Base-by-base conservation (phyloP, 2,329 filamentous ascomycete genomes). In the Fusarium musae region DNA sequence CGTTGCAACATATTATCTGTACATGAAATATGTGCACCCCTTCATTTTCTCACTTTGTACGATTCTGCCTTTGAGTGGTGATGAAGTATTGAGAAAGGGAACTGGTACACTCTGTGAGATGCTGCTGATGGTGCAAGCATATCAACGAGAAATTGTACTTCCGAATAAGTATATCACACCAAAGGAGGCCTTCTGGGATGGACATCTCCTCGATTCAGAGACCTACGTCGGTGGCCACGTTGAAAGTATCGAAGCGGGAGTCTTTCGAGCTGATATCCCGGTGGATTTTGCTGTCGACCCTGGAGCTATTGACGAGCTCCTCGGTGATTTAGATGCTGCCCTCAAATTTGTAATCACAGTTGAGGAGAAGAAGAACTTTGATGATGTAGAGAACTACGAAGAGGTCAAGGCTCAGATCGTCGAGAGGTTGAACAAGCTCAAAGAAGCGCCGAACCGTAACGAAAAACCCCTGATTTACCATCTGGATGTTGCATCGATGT, bases 21-120 rank as follows among this genome's bases (percentile, higher is more conserved):
- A 99, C 87, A 99, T 99, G 97, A 99, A 99, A 92, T 99, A 99
- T 82, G 94, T 99, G n/a, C 96, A 99, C 81, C 96, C 96, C 7
- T 99, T 99, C 85, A 96, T 99, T 81, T 99, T 99, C 87, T 98
- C 97, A 3, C 86, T 99, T 1, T 99, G 96, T 83, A 99, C 95
- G 3, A 98, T 99, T 84, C 87, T 99, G 80, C 96, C 96, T 0
- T 87, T 99, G 3, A 94, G 94, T 49, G 94, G 95, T 39, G 96
- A 99, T 78, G 96, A 98, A 79, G 94, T 95, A 3, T 83, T 98
- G 77, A 90, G 96, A 75, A 99, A 99, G 82, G 96, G 96, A 80
- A 99, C 96, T 0, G 96, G 96, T 82, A 99, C 96, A 1, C 89
- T 99, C n/a, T 99, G 96, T 82, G 96, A 99, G 84, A 99, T 99